Evolutionary conservation across 352 stramenopile genomes (phyloP).

Genomic region (Phytopythium kandeliae): DNA sequence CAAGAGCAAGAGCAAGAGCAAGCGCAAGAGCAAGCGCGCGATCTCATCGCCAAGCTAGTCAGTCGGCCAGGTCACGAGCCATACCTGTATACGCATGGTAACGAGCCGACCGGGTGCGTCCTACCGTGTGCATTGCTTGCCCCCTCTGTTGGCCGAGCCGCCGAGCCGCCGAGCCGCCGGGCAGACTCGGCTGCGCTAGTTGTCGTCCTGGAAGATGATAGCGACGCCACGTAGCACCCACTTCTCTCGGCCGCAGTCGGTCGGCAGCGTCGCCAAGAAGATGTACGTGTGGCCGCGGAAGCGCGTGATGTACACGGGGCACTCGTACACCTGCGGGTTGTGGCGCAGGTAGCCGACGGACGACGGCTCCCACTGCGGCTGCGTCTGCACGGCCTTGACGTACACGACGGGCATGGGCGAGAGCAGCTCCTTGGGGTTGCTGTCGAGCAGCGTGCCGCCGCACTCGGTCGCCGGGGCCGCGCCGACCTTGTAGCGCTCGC

Average conservation of each 20-base stretch:
- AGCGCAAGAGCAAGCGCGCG: too few species aligned
- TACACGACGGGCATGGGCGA: slow-evolving; percentile 93
- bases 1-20: neutral
- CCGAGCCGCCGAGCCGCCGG: too few species aligned
- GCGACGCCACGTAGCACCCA: slow-evolving; percentile 94
- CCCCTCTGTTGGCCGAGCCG: too few species aligned
- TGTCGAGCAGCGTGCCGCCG: slow-evolving; percentile 89
- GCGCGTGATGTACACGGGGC: slow-evolving; percentile 96
- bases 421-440: slow-evolving; percentile 94
- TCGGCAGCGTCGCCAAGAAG: slow-evolving; percentile 94
- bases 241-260: slow-evolving; percentile 86
- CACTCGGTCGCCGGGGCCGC: slow-evolving; percentile 78
- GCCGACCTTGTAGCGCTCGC: slow-evolving; percentile 85
- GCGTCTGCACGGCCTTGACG: slow-evolving; percentile 94
- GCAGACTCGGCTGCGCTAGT: too few species aligned
- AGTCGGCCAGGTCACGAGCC: too few species aligned
- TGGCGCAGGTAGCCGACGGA: slow-evolving; percentile 94
- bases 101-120: too few species aligned
- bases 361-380: slow-evolving; percentile 91
- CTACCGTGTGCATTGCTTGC: too few species aligned
- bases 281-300: slow-evolving; percentile 96
- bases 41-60: too few species aligned
- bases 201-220: slow-evolving; percentile 94
- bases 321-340: slow-evolving; percentile 92
- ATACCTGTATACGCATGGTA: too few species aligned